Base-by-base conservation (phyloP, 164 flowering plant genomes). In the Chimonanthus praecox region DNA sequence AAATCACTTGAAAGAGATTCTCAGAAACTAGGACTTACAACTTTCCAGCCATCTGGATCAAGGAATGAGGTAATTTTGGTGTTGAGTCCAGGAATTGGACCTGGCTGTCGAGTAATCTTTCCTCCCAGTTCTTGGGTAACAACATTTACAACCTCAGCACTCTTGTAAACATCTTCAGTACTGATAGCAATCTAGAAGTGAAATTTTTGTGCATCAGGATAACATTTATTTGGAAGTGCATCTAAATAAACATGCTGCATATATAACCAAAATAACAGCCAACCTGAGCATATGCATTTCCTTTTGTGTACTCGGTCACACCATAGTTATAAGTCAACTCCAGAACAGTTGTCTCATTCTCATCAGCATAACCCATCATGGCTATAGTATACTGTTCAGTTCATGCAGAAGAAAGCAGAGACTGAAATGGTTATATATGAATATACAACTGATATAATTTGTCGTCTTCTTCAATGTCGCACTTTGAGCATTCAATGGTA, bases 1-100 rank as follows among this genome's bases (percentile, higher is more conserved):
- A 11, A 54, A 54, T n/a, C 16, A 54, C 60, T 15, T 11, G 60
- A 54, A 54, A 54, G 33, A 33, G 11, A 54, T 54, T 54, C 16
- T 6, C 16, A 54, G n/a, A n/a, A 20, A 16, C 5, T 60, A 47
- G 33, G 68, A 74, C 92, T 83, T 78, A 93, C 99, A 7, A 93
- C 90, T 85, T 95, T 95, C 99, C 99, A 95, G 73, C 99, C 98
- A 87, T 95, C 99, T 44, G 99, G 99, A 71, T 95, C 99, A 21
- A 93, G 85, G 69, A 93, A 95, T 54, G 98, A 80, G 54, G 89
- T 85, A 63, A 95, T 89, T 74, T 95, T 93, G 78, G 99, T 95
- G 85, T 87, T 87, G 81, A 92, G 49, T 81, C 99, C 99, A 46
- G 99, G 96, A 79, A 95, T 78, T 48, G 96, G 92, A 16, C 99